phyloP scores from a whole-genome alignment of 2,329 filamentous ascomycete genomes.

The Sporothrix globosa region DNA sequence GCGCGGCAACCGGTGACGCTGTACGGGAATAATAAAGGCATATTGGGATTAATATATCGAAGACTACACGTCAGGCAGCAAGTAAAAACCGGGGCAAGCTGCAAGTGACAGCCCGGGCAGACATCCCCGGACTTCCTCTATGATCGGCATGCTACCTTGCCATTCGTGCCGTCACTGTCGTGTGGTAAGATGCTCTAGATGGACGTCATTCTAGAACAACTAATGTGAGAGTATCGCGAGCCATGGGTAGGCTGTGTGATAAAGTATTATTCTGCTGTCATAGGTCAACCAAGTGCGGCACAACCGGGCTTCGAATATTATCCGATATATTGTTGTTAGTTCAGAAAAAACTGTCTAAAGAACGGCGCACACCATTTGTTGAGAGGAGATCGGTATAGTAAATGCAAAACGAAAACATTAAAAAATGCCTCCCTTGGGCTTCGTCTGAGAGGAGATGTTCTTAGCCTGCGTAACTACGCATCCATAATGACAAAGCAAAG shows the following conservation, averaged over 20 bases:
- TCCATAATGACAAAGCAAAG: not conserved
- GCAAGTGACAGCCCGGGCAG: not conserved
- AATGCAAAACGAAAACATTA: not conserved
- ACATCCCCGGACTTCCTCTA: not conserved
- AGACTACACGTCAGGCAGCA: not conserved
- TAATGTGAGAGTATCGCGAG: not conserved
- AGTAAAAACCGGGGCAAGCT: not conserved
- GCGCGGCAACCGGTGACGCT: not conserved
- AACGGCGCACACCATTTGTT: not conserved
- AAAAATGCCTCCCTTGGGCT: not conserved
- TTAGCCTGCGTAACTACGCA: not conserved
- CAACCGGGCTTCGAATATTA: no score
- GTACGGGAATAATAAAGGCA: not conserved
- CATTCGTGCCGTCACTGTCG: not conserved
- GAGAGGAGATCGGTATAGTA: not conserved
- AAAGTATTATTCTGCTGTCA: not conserved
- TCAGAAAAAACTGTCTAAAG: not conserved
- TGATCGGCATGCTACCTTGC: slow-evolving; percentile 4
- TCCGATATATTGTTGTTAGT: not conserved
- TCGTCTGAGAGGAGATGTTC: not conserved
- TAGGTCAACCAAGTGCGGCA: not conserved
- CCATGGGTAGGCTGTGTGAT: not conserved
- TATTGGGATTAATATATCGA: not conserved
- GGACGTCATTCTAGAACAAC: not conserved
- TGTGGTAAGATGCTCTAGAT: not conserved